These are phyloP conservation scores for Mariannaea sp. DNA, from an alignment of 2,329 filamentous ascomycete species.

Conservation along the genomic window DNA sequence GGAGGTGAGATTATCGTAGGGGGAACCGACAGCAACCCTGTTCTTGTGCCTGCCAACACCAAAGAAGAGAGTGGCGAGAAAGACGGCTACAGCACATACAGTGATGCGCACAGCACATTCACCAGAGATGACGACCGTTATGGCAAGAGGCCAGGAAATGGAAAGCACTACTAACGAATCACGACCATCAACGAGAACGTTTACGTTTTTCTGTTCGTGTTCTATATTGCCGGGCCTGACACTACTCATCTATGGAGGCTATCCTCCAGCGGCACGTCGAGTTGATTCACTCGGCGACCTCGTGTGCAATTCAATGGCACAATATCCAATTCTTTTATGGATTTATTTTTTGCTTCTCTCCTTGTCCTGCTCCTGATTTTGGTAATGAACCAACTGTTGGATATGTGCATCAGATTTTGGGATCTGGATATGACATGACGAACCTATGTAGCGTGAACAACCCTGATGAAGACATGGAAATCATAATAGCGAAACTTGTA, in stretches of 20 bases:
- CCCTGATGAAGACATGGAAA: conserved; percentile 6
- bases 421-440: neutral
- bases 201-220: conserved; percentile 11
- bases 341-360: too few relatives aligned
- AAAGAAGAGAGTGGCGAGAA: conserved; percentile 30
- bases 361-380: too few relatives aligned
- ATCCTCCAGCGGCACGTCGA: too few relatives aligned
- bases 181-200: conserved; percentile 10
- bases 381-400: neutral
- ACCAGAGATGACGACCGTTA: conserved; percentile 37
- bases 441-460: neutral
- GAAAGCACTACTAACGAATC: conserved; percentile 23
- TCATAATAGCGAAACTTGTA: neutral
- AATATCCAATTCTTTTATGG: too few relatives aligned
- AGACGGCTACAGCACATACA: conserved; percentile 34
- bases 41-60: conserved; percentile 27
- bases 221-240: conserved; percentile 3
- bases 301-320: too few relatives aligned
- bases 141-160: conserved; percentile 41
- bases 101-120: conserved; percentile 36
- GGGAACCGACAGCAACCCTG: conserved; percentile 55
- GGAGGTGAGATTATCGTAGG: conserved; percentile 77
- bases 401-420: neutral
- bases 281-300: too few relatives aligned
- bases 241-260: too few relatives aligned